Base-by-base conservation (phyloP, 2,329 filamentous ascomycete genomes). In the Helminthosporium solani region DNA sequence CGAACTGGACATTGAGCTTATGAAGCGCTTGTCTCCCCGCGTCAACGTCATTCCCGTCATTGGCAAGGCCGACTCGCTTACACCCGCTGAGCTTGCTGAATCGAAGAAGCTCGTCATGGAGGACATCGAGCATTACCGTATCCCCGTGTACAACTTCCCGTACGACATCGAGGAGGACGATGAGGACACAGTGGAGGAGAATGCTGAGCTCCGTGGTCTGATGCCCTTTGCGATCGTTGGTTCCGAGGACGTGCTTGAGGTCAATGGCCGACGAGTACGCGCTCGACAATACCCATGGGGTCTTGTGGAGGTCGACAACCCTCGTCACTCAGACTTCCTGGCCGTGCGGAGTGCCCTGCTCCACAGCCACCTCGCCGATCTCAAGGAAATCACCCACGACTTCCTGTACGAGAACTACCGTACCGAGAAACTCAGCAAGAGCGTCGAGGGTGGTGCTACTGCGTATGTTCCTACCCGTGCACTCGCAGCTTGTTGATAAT, bases 41-140 rank as follows among this genome's bases (percentile, higher is more conserved):
- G 92, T 95, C 75, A 99, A 99, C 73, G 94, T 99, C 61, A 99
- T 99, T 59, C 94, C 94, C 54, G 94, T 99, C 64, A 96, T 99
- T 71, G 94, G 94, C 69, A 96, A 96, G 74, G 94, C 94, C 70
- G 94, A 99, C 73, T 95, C 94, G 18, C 86, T 99, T 54, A 99
- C 94, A 46, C 94, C 94, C 31, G 87, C 89, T 59, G 94, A 99
- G 78, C 82, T 99, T 55, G 94, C 94, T 59, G 94, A 99, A 76
- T 97, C 92, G 60, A 99, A 99, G 85, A 99, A 97, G 82, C 83
- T 99, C 52, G 91, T 99, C 68, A 99, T 99, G 94, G 94, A 99
- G 79, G 94, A 99, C 71, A 99, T 99, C 63, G 94, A 99, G 77
- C 94, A 99, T 76, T 99, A 99, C 80, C 88, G 94, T 70, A 99